Base-by-base conservation (phyloP, 345 rosid species). In the Viola odorata region DNA sequence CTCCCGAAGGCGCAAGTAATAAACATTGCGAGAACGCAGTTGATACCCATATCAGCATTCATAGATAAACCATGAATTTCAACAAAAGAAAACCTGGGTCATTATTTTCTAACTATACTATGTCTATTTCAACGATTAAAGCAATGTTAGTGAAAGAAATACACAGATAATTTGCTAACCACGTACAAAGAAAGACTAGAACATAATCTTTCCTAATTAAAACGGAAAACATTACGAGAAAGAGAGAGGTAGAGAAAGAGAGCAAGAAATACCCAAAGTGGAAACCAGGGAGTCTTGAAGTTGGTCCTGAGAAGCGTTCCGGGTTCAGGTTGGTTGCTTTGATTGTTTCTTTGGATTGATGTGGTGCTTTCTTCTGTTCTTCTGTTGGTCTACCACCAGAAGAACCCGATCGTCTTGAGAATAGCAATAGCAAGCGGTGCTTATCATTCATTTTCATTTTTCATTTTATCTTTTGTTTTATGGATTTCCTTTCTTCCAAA, bases 41-140 rank as follows among this genome's bases (percentile, higher is more conserved):
- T 3, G 13, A 47, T 4, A 47, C 50, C 50, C 50, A 47, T 23
- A 23, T 23, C 32, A n/a, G 32, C 32, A 23, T 23, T 23, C 32
- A 23, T 2, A 23, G 32, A 23, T 0, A 23, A 23, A 23, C 11
- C 50, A 47, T 1, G 12, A 23, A 53, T 10, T n/a, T 37, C 59
- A 56, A 44, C 57, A 39, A 15, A 56, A 56, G 14, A 56, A 13
- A 38, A 56, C 36, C 38, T 40, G 59, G 59, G 36, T 56, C 12
- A 47, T 9, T 47, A 7, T 4, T 9, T 47, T 10, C 12, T n/a
- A 42, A 42, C 45, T 11, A 42, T 6, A 42, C 7, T 42, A 42
- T 7, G 45, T 7, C 11, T 7, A 42, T 42, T 42, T 42, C 50
- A 23, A 23, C 32, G 32, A 23, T 23, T 23, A 2, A 23, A 23